These are phyloP conservation scores for Citrullus mucosospermus DNA, from an alignment of 306 rosid species.

Conservation along the genomic window DNA sequence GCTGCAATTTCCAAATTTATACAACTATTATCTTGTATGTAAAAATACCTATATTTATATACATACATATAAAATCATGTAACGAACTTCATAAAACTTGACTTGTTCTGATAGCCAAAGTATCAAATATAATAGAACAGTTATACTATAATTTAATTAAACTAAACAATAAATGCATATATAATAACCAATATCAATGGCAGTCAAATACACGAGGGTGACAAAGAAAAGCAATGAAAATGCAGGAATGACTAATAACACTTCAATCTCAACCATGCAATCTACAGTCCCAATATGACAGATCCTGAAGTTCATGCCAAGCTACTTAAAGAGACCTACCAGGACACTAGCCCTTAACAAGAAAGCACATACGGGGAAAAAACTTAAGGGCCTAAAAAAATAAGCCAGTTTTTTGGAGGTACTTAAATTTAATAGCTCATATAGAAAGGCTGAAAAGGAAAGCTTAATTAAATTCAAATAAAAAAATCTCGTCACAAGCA, in stretches of 20 bases:
- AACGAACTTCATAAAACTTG: neutral
- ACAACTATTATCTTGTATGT: neutral
- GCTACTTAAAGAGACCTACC: neutral
- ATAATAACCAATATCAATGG: neutral
- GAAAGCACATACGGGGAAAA: neutral
- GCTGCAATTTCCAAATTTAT: slow-evolving; percentile 34
- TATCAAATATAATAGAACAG: neutral
- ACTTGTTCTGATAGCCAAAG: neutral
- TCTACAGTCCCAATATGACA: neutral
- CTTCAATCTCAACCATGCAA: neutral
- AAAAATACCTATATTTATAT: too few species aligned
- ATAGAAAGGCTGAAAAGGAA: neutral
- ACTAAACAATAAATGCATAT: neutral
- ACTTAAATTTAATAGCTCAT: neutral
- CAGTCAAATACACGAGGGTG: neutral
- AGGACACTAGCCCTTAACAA: neutral
- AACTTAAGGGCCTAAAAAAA: neutral
- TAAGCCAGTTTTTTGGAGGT: neutral
- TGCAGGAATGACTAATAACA: neutral
- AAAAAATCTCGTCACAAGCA: neutral
- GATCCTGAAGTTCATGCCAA: neutral
- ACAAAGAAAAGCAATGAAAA: neutral
- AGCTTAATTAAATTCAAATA: neutral
- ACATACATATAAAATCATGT: neutral
- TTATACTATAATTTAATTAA: neutral